phyloP scores from a whole-genome alignment of 805 yeast species.

The Vanderwaltozyma yarrowii region DNA sequence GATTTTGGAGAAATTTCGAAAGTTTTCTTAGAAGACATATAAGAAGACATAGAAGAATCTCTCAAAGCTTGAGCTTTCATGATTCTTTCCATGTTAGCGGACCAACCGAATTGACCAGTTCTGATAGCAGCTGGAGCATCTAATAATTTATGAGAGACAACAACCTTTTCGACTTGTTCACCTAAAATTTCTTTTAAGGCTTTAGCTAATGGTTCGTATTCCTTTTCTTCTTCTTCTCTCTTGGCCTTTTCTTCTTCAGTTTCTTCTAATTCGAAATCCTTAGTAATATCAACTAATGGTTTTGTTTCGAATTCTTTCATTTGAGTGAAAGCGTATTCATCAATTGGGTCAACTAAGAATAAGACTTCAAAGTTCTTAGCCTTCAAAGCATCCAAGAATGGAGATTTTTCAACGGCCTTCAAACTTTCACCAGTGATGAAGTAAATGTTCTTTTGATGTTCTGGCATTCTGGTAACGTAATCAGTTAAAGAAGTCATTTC shows the following conservation, averaged over 20 bases:
- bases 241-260: conserved; percentile 93
- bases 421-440: conserved; percentile 98
- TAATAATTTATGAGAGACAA: conserved; percentile 92
- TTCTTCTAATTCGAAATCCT: conserved; percentile 98
- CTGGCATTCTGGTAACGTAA: conserved; percentile 99
- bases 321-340: conserved; percentile 98
- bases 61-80: conserved; percentile 99
- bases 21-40: conserved; percentile 99
- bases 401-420: conserved; percentile 97
- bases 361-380: conserved; percentile 97
- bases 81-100: conserved; percentile 99
- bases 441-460: conserved; percentile 99
- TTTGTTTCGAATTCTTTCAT: conserved; percentile 99
- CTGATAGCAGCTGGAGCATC: conserved; percentile 99
- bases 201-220: conserved; percentile 87
- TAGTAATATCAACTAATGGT: conserved; percentile 96
- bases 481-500: conserved; percentile 92
- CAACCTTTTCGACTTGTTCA: conserved; percentile 98
- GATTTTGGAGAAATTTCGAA: conserved; percentile 98
- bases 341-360: conserved; percentile 98
- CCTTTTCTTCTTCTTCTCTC: conserved; percentile 89
- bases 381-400: conserved; percentile 97
- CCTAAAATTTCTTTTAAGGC: conserved; percentile 96
- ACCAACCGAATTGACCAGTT: conserved; percentile 99
- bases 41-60: conserved; percentile 96